Evolutionary conservation across 169 alveolate genomes (phyloP).

Genomic region (Neospora caninum): DNA sequence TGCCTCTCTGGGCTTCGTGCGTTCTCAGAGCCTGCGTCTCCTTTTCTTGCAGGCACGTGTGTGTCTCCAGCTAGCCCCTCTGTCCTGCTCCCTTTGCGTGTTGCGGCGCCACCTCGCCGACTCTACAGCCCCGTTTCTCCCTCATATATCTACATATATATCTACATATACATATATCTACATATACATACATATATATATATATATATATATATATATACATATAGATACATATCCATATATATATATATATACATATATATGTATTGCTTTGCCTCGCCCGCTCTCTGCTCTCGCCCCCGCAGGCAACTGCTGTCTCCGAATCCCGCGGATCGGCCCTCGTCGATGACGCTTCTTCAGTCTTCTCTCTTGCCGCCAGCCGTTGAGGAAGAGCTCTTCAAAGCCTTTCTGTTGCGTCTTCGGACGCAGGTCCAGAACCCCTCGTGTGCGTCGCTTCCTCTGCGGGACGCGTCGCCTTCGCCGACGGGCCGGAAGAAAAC

Average conservation of each 20-base stretch:
- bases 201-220: background rate
- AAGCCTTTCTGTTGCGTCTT: constrained; percentile 56
- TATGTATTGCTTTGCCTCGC: background rate
- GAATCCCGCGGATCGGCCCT: constrained; percentile 45
- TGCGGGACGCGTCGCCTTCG: background rate
- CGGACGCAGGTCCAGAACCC: background rate
- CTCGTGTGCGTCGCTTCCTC: background rate
- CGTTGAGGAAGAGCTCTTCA: constrained; percentile 54
- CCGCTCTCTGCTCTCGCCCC: background rate
- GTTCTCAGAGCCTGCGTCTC: too few species aligned
- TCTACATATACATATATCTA: background rate
- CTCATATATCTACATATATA: background rate
- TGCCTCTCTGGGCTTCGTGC: too few species aligned
- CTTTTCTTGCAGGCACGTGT: too few species aligned
- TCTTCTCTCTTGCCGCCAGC: constrained; percentile 63
- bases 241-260: background rate
- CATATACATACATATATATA: background rate
- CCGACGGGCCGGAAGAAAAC: background rate
- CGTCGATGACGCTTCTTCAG: constrained; percentile 57
- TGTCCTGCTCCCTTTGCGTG: too few species aligned
- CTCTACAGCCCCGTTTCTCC: background rate
- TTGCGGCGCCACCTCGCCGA: too few species aligned
- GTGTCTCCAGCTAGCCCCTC: too few species aligned
- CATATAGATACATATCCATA: background rate
- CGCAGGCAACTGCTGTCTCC: constrained; percentile 49